These are phyloP conservation scores for Lactarius psammicola DNA, from an alignment of 768 basidiomycete species.

Conservation along the genomic window DNA sequence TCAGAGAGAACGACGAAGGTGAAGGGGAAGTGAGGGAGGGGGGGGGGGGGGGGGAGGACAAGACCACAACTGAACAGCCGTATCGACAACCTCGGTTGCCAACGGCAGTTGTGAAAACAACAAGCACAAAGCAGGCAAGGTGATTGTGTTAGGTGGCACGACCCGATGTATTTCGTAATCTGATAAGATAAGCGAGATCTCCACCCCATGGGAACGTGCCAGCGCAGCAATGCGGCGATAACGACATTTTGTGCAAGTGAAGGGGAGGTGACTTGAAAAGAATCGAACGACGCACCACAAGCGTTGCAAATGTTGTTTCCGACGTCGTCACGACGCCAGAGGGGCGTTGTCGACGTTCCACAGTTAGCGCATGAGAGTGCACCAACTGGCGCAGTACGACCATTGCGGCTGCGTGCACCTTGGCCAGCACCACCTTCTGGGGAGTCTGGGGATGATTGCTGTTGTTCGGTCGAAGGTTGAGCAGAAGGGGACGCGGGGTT, in stretches of 20 bases:
- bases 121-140: background rate
- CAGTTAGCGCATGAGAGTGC: slow-evolving; percentile 86
- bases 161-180: slow-evolving; percentile 41
- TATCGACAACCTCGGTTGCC: background rate
- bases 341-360: slow-evolving; percentile 83
- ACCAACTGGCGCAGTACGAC: slow-evolving; percentile 49
- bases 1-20: slow-evolving; percentile 4
- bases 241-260: slow-evolving; percentile 25
- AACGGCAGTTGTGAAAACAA: slow-evolving; percentile 21
- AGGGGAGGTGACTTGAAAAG: slow-evolving; percentile 30
- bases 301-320: slow-evolving; percentile 96
- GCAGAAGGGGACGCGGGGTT: slow-evolving; percentile 32
- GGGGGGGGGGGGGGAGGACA: too few species aligned
- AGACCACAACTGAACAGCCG: background rate
- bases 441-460: slow-evolving; percentile 21
- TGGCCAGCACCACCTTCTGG: slow-evolving; percentile 24
- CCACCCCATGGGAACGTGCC: slow-evolving; percentile 21
- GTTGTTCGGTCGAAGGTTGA: slow-evolving; percentile 28
- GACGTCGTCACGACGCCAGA: slow-evolving; percentile 87
- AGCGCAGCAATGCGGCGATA: slow-evolving; percentile 25
- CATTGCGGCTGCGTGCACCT: slow-evolving; percentile 25
- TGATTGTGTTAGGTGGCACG: too few species aligned
- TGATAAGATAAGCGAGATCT: slow-evolving; percentile 31
- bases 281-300: slow-evolving; percentile 63
- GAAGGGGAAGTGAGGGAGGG: background rate